Evolutionary conservation across 169 alveolate species (phyloP).

Genomic region (Cystoisospora suis): DNA sequence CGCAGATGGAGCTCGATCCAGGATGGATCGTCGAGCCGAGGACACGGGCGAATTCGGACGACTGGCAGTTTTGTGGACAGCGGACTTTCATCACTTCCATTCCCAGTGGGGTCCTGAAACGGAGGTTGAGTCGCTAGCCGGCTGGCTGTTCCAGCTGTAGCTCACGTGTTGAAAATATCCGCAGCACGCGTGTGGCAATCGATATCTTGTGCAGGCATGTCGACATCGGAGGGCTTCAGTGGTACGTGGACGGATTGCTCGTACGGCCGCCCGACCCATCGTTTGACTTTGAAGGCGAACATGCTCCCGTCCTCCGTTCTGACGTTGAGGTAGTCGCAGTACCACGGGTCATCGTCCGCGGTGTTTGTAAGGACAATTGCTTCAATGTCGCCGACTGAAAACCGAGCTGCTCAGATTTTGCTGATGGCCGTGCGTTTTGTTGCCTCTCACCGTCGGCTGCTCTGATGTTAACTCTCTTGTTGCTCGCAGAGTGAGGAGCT

Average conservation of each 20-base stretch:
- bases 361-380: conserved; percentile 71
- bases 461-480: conserved; percentile 66
- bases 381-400: conserved; percentile 68
- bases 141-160: background rate
- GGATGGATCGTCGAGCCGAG: conserved; percentile 78
- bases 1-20: conserved; percentile 86
- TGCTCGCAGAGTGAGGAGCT: conserved; percentile 64
- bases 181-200: conserved; percentile 84
- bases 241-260: conserved; percentile 57
- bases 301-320: conserved; percentile 73
- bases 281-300: conserved; percentile 66
- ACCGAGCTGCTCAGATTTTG: background rate
- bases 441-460: conserved; percentile 69
- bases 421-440: background rate
- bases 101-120: conserved; percentile 33
- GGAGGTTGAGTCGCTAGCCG: background rate
- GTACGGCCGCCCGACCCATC: conserved; percentile 79
- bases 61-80: conserved; percentile 76
- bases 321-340: conserved; percentile 69
- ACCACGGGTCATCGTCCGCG: conserved; percentile 75
- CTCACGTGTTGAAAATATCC: conserved; percentile 76
- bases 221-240: conserved; percentile 73
- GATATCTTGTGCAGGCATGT: conserved; percentile 81
- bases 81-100: conserved; percentile 61
- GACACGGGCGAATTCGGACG: conserved; percentile 70